A percentile compares a stretch with the other conserved stretches of the same genome.
Conservation (phyloP, 768 basidiomycete genomes). For the Peribolospora baueri region DNA sequence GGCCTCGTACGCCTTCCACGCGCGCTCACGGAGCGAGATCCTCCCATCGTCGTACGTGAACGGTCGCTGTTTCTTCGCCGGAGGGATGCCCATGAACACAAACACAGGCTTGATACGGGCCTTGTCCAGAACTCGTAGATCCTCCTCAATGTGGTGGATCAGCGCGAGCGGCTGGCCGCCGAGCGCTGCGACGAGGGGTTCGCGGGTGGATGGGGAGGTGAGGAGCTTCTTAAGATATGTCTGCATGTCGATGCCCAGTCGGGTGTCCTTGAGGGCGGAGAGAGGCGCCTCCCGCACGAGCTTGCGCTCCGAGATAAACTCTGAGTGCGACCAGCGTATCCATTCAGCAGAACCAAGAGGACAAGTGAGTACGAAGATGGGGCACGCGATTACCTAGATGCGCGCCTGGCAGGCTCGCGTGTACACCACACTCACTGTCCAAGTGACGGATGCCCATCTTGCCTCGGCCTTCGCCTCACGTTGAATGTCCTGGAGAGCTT, state of each 20-base stretch:
- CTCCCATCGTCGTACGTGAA: constrained; percentile 19
- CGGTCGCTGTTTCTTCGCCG: constrained; percentile 44
- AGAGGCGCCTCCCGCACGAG: constrained; percentile 62
- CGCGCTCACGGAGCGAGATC: constrained; percentile 31
- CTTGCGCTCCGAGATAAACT: constrained; percentile 65
- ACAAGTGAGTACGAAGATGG: no score
- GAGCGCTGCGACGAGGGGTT: constrained; percentile 79
- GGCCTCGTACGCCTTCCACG: constrained; percentile 81
- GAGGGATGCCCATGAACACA: constrained; percentile 72
- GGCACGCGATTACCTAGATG: no score
- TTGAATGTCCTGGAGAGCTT: no score
- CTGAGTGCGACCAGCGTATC: constrained; percentile 22
- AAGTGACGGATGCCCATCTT: no score
- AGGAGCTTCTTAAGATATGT: constrained; percentile 63
- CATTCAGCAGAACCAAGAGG: background rate
- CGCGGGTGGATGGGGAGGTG: constrained; percentile 37
- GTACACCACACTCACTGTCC: no score
- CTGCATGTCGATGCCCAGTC: constrained; percentile 88
- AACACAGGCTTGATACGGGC: constrained; percentile 94
- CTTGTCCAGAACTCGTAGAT: constrained; percentile 72
- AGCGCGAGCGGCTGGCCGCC: constrained; percentile 82
- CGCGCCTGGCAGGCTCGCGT: no score
- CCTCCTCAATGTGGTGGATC: constrained; percentile 63
- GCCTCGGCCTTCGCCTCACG: no score
- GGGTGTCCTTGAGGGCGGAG: constrained; percentile 58